Evolutionary conservation across 2,329 filamentous ascomycete genomes (phyloP), one percentile per base, ranked within the genome.

Genomic region (Dactylellina cionopaga): DNA sequence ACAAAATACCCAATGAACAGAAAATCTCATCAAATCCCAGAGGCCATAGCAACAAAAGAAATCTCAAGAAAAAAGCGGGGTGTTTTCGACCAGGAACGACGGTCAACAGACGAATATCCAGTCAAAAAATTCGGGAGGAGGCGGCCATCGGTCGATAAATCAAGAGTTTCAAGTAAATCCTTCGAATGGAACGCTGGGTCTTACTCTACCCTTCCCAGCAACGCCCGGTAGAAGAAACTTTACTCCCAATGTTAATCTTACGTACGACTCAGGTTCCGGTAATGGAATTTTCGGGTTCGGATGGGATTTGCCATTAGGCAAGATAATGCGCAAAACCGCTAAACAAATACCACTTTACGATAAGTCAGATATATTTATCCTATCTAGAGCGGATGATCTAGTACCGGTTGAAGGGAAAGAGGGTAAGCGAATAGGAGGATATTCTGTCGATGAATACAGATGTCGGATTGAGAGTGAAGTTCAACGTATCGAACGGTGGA

Each of bases 241-340:
- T 7, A 41, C 27, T 1, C 69, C 75, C 22, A 5, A 15, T 1
- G 55, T 78, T 2, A 24, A 11, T 3, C 62, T 79, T 0, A 5
- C 3, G 0, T 79, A 79, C 56, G 46, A 72, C 41, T 78, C 77
- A 13, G 74, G 77, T 6, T 13, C 3, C 33, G 75, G 77, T 3
- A 78, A 78, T 63, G 75, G 77, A 2, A 17, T 51, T 1, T 78
- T 78, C 60, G 77, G 77, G 3, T n/a, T 78, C 4, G 77, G 77
- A 2, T 79, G 77, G 77, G 24, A 0, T 27, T 9, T 49, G 3
- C 6, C n/a, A n/a, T 17, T 33, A 4, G n/a, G 3, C 2, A 13
- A 19, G 2, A 44, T 15, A 72, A 77, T 43, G 33, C 69, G 76
- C 73, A 66, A 77, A 76, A 10, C n/a, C 10, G 10, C 56, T 55